A percentile compares a stretch with the other conserved stretches of the same genome.
phyloP scores from a whole-genome alignment of 768 basidiomycete species.

The Mrakia frigida region DNA sequence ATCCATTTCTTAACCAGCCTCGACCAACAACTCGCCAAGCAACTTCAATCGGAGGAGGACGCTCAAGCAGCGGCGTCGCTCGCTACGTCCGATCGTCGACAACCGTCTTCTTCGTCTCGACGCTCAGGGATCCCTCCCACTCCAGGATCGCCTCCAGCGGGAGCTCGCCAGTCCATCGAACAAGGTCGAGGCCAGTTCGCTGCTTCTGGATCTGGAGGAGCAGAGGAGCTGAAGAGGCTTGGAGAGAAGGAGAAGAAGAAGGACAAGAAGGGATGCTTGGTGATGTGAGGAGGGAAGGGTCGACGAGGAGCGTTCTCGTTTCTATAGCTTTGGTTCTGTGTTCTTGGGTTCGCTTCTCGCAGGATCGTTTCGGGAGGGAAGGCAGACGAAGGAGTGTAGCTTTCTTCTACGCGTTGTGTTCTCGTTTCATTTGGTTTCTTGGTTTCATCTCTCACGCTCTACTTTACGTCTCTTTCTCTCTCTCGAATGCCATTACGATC shows the following conservation, averaged over 20 bases:
- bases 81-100: constrained; percentile 19
- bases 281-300: constrained; percentile 17
- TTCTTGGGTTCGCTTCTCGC: too few relatives aligned
- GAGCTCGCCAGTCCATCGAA: neutral
- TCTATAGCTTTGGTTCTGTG: neutral
- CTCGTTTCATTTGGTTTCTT: too few relatives aligned
- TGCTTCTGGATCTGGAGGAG: neutral
- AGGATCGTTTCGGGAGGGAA: too few relatives aligned
- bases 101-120: neutral
- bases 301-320: neutral
- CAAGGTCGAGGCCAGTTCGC: neutral
- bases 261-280: constrained; percentile 9
- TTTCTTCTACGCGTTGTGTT: too few relatives aligned
- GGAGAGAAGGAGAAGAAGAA: constrained; percentile 24
- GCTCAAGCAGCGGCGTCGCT: constrained; percentile 43
- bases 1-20: neutral
- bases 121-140: neutral
- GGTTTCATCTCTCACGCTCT: too few relatives aligned
- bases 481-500: too few relatives aligned
- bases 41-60: constrained; percentile 78
- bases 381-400: too few relatives aligned
- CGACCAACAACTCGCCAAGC: constrained; percentile 61
- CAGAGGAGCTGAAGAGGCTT: constrained; percentile 22
- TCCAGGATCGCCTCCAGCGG: neutral
- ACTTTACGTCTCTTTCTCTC: too few relatives aligned